Base-by-base conservation (phyloP, 768 basidiomycete species). In the Roridomyces roridus region DNA sequence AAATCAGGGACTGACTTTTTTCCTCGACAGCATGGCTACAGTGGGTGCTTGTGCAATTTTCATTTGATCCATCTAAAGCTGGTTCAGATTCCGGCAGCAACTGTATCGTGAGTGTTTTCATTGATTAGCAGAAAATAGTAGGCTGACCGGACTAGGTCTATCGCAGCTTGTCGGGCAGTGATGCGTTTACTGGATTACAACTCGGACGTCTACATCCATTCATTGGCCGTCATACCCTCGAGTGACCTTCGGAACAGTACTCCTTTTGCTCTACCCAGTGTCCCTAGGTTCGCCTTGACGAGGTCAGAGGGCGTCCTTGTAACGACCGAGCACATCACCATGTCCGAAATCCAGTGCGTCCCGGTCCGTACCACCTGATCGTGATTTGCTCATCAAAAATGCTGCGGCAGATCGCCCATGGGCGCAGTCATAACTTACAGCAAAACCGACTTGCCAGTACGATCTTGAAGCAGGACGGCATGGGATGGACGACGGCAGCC, bases 161-260 rank as follows among this genome's bases (percentile, higher is more conserved):
- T 87, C 48, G 85, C 87, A 20, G 84, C 88, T 25, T 86, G 86
- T 68, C 82, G 88, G 40, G 82, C 85, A 25, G 88, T 89, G 41
- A 86, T 88, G 67, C 79, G 86, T 56, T 74, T 90, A 21, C 78
- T 83, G 34, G 85, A 86, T 48, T 86, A 83, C 61, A 80, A 73
- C 60, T 65, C 73, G 39, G 77, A 82, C 24, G 70, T 77, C 20
- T 81, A 80, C 56, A 67, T 82, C 9, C 79, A 82, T 61, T 80
- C 83, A 2, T 71, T 79, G 46, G 73, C 77, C 24, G 74, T 77
- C 35, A 63, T 70, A n/a, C 70, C 68, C 21, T 71, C 66, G 40
- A 71, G 70, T 52, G 65, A 70, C 20, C 64, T 69, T 45, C 72
- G 74, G 21, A 72, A 69, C 60, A 67, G 65, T 14, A 63, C 64